Evolutionary conservation across 495 filamentous ascomycete genomes (phyloP), one percentile per base, ranked within the genome.

Genomic region (Saxophila tyrrhenica): DNA sequence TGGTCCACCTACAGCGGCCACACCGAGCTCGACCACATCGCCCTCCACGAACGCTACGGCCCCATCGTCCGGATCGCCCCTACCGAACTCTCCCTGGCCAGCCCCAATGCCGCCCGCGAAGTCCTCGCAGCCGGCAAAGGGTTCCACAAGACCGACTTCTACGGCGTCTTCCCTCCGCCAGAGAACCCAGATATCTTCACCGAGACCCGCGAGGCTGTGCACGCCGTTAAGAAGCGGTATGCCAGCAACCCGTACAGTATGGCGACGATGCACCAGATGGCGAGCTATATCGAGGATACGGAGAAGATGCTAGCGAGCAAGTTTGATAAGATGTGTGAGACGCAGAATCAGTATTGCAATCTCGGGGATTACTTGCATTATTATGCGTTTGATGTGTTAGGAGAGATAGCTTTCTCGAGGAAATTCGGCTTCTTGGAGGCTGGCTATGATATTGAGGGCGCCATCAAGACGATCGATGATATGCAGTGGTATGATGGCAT

Each of bases 351-450:
- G 25, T 59, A 65, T 29, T 69, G 76, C n/a, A 69, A 78, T 59
- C 64, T 79, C 7, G 75, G 73, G 15, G 66, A 68, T 50, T 78
- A 73, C 63, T 63, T 78, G 44, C 73, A 78, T 61, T 79, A 69
- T 52, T 78, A 76, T 56, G 73, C 78, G 2, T 78, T 78, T 62
- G 76, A 83, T 63, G 61, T 81, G 11, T 68, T 81, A 7, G 76
- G 76, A 23, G 77, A 81, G 62, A 73, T 86, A 15, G 82, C 81
- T 0, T 87, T 82, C 56, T 77, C 75, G 48, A 69, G 78, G n/a
- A 73, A 70, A 5, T 80, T 83, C 56, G 83, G 83, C 0, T 86
- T 86, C 58, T 58, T 87, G 1, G 71, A 72, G 20, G 69, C 76
- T 8, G 78, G 75, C 2, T 53, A 73, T 23, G 82, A 84, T 54